Percentiles rank a stretch among this genome's conserved stretches.
Evolutionary conservation across 2,329 filamentous ascomycete genomes (phyloP).

Genomic region (Fusarium gaditjirri): DNA sequence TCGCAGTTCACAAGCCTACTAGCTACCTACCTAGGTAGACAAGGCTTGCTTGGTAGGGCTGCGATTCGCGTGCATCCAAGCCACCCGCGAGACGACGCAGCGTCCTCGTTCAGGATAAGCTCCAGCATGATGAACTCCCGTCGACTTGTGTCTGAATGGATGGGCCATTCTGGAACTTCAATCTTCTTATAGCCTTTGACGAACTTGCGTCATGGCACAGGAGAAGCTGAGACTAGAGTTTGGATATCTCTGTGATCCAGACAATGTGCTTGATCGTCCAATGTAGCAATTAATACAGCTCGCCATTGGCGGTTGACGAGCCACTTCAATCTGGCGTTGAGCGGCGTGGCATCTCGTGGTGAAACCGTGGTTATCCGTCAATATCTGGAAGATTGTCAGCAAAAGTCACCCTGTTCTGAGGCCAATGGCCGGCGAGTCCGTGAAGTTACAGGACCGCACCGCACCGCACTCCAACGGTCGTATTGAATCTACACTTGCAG

Average conservation of each 20-base stretch:
- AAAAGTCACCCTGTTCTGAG: not conserved
- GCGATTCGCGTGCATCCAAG: slow-evolving; percentile 25
- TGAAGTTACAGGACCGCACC: slow-evolving; percentile 5
- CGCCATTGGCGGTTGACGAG: slow-evolving; percentile 14
- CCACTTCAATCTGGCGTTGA: slow-evolving; percentile 13
- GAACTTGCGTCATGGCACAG: slow-evolving; percentile 10
- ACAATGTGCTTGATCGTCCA: not conserved
- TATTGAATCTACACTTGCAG: slow-evolving; percentile 14
- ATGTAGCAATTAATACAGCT: not conserved
- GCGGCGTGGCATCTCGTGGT: slow-evolving; percentile 28
- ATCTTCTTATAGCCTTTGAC: slow-evolving; percentile 18
- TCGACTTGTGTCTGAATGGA: not conserved
- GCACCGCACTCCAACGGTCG: slow-evolving; percentile 11
- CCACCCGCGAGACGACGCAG: slow-evolving; percentile 25
- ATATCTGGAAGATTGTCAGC: slow-evolving; percentile 12
- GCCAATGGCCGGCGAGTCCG: slow-evolving; percentile 37
- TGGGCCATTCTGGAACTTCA: not conserved
- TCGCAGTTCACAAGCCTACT: slow-evolving; percentile 7
- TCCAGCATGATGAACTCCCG: slow-evolving; percentile 1
- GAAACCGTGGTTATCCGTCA: slow-evolving; percentile 36
- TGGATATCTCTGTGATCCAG: not conserved
- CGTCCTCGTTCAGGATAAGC: slow-evolving; percentile 22
- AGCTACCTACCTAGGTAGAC: not conserved
- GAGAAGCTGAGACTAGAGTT: not conserved
- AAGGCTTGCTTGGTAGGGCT: slow-evolving; percentile 11